Conservation (phyloP, 2,329 filamentous ascomycete species). For the Ceratocystis harringtonii region DNA sequence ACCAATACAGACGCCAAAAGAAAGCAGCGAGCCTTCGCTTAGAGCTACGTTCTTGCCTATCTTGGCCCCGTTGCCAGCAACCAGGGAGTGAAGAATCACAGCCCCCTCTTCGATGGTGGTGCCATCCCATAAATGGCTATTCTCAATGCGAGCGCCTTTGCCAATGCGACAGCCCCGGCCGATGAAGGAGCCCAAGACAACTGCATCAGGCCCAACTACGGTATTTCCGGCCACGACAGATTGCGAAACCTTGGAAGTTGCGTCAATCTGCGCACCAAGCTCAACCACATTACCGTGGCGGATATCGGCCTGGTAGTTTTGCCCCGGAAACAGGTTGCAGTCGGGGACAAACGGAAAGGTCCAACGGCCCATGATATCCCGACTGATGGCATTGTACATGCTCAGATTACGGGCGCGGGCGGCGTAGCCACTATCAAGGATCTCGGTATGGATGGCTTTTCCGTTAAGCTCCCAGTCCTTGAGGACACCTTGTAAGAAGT, state of each 20-base stretch:
- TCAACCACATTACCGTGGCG: constrained; percentile 26
- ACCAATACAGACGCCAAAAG: constrained; percentile 58
- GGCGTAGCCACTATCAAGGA: constrained; percentile 69
- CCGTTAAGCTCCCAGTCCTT: constrained; percentile 96
- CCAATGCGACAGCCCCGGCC: constrained; percentile 79
- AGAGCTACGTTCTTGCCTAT: constrained; percentile 59
- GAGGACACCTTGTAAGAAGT: constrained; percentile 81
- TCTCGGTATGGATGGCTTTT: constrained; percentile 87
- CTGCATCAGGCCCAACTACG: constrained; percentile 55
- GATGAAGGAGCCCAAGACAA: constrained; percentile 61
- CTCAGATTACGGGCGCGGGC: constrained; percentile 74
- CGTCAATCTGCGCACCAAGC: constrained; percentile 61
- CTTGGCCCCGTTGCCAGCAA: constrained; percentile 51
- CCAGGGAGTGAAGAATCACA: constrained; percentile 53
- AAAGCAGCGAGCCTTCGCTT: constrained; percentile 60
- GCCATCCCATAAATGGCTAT: constrained; percentile 81
- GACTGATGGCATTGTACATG: constrained; percentile 77
- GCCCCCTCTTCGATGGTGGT: constrained; percentile 61
- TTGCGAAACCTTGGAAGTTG: constrained; percentile 53
- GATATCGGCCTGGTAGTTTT: constrained; percentile 59
- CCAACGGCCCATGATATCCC: constrained; percentile 76
- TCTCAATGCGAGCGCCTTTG: constrained; percentile 60
- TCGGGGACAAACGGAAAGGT: constrained; percentile 81
- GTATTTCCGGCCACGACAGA: constrained; percentile 66
- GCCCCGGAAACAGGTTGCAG: constrained; percentile 64